Evolutionary conservation across 768 basidiomycete species (phyloP), one percentile per base, ranked within the genome.

Genomic region (Amanita exitialis): DNA sequence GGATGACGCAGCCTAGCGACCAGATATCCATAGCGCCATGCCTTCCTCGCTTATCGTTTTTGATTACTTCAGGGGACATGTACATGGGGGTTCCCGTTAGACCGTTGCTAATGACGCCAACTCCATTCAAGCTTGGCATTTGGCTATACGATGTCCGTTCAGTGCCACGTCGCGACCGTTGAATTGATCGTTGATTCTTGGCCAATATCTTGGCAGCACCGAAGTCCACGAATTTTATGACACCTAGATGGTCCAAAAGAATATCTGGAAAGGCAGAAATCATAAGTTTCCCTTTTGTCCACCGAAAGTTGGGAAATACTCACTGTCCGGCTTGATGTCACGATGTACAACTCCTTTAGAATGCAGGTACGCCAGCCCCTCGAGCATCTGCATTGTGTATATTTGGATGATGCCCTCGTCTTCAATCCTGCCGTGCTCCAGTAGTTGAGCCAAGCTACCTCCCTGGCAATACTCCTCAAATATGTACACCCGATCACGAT

Each of bases 71-170:
- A 1, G 96, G 96, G 4, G 94, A 96, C 91, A 99, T 97, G 66
- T 99, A 98, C 95, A 98, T 98, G 0, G 96, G 96, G 10, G 96
- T 99, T 15, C 93, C 95, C 1, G 94, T 96, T 30, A 99, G 69
- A 58, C 88, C 89, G 67, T 92, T 93, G 62, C 83, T 83, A 67
- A 84, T 72, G 4, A 62, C 66, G 28, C 75, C 79, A 21, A 75
- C 63, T 4, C 71, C 71, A 58, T 62, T 76, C 56, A 68, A 54
- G 56, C 68, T 62, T 25, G 64, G 58, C 38, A 65, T 58, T 8
- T 62, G 60, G 43, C 61, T 66, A 52, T 57, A 50, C n/a, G 61
- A 56, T 18, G 60, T 59, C n/a, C 67, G 61, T 51, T 77, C 80
- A 2, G 75, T 61, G 6, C 68, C 69, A 23, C 83, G 80, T 28